Conservation (phyloP, 73 alveolate genomes). For the Paraurostyla sp. region DNA sequence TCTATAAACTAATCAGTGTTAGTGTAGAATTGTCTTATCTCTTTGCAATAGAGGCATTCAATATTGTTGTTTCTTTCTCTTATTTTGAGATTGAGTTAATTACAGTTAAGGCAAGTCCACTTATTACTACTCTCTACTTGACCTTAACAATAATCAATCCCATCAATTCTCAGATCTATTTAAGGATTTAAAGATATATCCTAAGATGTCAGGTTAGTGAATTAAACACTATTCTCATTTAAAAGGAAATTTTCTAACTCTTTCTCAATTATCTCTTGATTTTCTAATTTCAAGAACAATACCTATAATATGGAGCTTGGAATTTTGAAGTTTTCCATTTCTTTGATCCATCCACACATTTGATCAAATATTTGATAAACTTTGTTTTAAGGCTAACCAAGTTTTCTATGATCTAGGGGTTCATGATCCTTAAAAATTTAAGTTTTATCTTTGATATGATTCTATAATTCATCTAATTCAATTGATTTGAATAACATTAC, state of each 20-base stretch:
- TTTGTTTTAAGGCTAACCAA: neutral
- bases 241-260: neutral
- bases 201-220: neutral
- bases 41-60: neutral
- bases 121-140: neutral
- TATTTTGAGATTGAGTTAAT: neutral
- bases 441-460: neutral
- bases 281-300: neutral
- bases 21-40: neutral
- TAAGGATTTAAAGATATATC: neutral
- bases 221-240: neutral
- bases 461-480: neutral
- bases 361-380: neutral
- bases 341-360: neutral
- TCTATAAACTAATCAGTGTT: no score
- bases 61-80: neutral
- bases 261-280: neutral
- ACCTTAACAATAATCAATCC: neutral
- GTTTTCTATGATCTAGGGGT: no score
- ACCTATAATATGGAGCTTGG: neutral
- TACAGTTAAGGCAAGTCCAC: neutral
- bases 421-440: neutral
- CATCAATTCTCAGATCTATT: neutral
- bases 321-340: neutral
- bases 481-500: no score